These are phyloP conservation scores for Chrysanthemum lavandulifolium DNA, from an alignment of 129 eudicot species.

Conservation along the genomic window DNA sequence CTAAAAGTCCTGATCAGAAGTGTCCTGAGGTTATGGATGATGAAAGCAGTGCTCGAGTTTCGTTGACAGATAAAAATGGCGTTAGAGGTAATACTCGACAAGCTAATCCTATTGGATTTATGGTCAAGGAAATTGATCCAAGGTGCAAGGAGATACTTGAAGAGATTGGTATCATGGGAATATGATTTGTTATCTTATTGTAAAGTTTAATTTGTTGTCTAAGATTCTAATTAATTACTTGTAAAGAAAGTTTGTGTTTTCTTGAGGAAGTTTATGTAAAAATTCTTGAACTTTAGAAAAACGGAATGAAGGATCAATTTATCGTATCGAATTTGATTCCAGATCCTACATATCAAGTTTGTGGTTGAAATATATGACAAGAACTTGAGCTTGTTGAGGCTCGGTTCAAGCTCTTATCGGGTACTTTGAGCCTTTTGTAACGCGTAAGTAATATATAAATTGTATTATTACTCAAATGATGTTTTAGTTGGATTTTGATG, in stretches of 20 bases:
- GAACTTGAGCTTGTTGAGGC: too few species aligned
- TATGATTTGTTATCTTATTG: not conserved
- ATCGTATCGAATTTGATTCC: not conserved
- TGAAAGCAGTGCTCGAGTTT: slow-evolving; percentile 33
- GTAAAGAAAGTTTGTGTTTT: slow-evolving; percentile 14
- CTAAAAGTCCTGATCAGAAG: slow-evolving; percentile 39
- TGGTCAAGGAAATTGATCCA: slow-evolving; percentile 31
- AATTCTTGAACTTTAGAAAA: not conserved
- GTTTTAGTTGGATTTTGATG: too few species aligned
- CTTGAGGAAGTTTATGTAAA: slow-evolving; percentile 20
- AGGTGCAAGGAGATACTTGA: slow-evolving; percentile 39
- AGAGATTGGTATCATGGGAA: slow-evolving; percentile 35
- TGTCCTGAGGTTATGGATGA: slow-evolving; percentile 42
- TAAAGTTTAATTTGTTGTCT: not conserved
- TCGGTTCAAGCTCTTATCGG: too few species aligned
- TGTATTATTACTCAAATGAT: too few species aligned
- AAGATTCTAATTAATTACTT: not conserved
- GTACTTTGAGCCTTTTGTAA: too few species aligned
- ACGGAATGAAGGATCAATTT: not conserved
- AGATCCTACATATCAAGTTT: not conserved
- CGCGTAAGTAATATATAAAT: too few species aligned
- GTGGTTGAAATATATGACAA: too few species aligned
- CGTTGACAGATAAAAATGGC: slow-evolving; percentile 39
- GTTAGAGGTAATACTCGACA: slow-evolving; percentile 25
- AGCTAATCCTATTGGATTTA: slow-evolving; percentile 54